These are phyloP conservation scores for Wickerhamomyces xylosicus DNA, from an alignment of 805 yeast species.

Conservation along the genomic window DNA sequence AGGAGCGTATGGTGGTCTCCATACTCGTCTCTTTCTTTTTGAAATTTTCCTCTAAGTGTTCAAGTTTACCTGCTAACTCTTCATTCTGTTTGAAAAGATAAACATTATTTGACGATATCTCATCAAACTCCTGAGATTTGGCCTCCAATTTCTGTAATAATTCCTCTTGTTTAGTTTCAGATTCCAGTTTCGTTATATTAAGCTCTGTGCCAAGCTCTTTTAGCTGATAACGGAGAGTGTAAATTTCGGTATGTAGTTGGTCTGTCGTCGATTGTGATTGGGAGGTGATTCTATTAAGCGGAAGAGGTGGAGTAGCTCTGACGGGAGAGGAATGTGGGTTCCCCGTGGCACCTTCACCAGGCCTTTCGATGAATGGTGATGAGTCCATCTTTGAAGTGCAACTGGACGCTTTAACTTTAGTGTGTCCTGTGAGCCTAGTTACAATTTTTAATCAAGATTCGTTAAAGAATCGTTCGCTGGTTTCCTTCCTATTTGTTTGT, in stretches of 20 bases:
- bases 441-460: no score
- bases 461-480: no score
- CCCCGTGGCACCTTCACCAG: slow-evolving; percentile 6
- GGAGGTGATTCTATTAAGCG: background rate
- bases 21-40: slow-evolving; percentile 14
- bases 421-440: no score
- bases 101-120: slow-evolving; percentile 21
- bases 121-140: slow-evolving; percentile 10
- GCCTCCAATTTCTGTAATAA: slow-evolving; percentile 18
- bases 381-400: slow-evolving; percentile 17
- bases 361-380: slow-evolving; percentile 28
- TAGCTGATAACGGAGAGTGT: slow-evolving; percentile 26
- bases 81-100: slow-evolving; percentile 26
- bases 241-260: slow-evolving; percentile 10
- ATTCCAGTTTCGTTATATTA: slow-evolving; percentile 23
- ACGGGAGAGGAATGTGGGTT: slow-evolving; percentile 14
- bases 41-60: slow-evolving; percentile 16
- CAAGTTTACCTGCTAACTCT: slow-evolving; percentile 19
- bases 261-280: slow-evolving; percentile 3
- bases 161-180: slow-evolving; percentile 21
- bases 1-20: slow-evolving; percentile 9
- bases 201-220: slow-evolving; percentile 28
- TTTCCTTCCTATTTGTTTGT: no score
- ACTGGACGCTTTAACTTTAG: no score
- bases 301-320: slow-evolving; percentile 2